These are phyloP conservation scores for Aspergillus sp. DNA, from an alignment of 2,329 filamentous ascomycete species.

Conservation along the genomic window DNA sequence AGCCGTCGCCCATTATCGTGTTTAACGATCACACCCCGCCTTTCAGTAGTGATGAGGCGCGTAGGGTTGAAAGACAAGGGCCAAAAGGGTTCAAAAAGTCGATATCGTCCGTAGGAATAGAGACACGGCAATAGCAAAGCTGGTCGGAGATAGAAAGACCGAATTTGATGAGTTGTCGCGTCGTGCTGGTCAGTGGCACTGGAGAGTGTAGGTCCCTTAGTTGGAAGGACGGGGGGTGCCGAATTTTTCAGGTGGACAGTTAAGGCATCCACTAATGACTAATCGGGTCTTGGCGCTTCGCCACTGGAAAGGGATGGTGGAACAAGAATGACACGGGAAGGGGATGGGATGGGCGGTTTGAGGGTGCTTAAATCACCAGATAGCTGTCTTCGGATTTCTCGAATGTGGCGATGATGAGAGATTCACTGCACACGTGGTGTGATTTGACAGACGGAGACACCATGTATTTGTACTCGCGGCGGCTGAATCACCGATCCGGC, in stretches of 20 bases:
- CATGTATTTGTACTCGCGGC: constrained; percentile 11
- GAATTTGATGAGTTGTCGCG: constrained; percentile 8
- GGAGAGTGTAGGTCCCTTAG: constrained; percentile 14
- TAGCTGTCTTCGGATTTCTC: neutral
- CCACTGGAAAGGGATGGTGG: constrained; percentile 8
- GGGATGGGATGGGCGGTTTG: neutral
- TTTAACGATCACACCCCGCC: constrained; percentile 25
- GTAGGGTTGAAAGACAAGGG: constrained; percentile 9
- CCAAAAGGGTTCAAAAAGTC: neutral
- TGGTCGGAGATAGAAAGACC: neutral
- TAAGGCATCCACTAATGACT: constrained; percentile 19
- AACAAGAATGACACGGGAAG: constrained; percentile 6
- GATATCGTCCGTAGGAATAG: constrained; percentile 1
- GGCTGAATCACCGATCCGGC: neutral
- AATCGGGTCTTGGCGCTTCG: constrained; percentile 17
- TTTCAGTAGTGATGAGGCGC: constrained; percentile 23
- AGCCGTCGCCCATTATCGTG: constrained; percentile 40
- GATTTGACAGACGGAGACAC: constrained; percentile 9
- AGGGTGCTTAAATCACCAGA: neutral
- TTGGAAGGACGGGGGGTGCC: constrained; percentile 20
- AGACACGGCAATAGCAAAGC: neutral
- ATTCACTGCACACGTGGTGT: constrained; percentile 11
- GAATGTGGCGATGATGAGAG: neutral
- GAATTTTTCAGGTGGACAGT: constrained; percentile 28
- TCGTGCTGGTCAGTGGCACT: constrained; percentile 10